Evolutionary conservation across 2,329 filamentous ascomycete genomes (phyloP).

Genomic region (Rutstroemia sp.): DNA sequence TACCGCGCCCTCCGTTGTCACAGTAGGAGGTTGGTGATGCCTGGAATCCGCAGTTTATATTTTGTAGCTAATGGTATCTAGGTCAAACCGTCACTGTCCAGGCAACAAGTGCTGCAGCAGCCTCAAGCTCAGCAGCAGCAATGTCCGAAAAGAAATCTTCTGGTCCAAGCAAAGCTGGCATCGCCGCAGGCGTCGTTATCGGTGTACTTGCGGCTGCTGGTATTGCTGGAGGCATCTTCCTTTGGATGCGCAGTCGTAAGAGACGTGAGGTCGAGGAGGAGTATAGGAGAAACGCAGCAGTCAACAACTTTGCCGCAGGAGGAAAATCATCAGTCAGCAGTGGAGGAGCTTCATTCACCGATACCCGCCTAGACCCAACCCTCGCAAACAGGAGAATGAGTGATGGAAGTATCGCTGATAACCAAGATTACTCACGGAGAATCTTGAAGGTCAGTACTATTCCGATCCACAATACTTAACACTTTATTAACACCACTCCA

Average conservation of each 20-base stretch:
- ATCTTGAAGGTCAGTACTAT: constrained; percentile 73
- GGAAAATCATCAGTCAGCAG: constrained; percentile 55
- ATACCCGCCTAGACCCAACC: constrained; percentile 77
- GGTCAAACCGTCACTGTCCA: constrained; percentile 27
- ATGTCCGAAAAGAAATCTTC: constrained; percentile 2
- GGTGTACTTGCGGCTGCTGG: constrained; percentile 65
- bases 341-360: constrained; percentile 56
- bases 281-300: constrained; percentile 71
- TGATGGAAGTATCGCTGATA: constrained; percentile 93
- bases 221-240: constrained; percentile 60
- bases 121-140: constrained; percentile 5
- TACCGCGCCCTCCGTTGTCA: constrained; percentile 23
- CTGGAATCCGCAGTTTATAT: not conserved
- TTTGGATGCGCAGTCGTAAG: constrained; percentile 68
- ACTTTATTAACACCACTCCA: constrained; percentile 21
- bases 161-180: constrained; percentile 53
- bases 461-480: constrained; percentile 10
- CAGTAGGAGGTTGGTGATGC: constrained; percentile 13
- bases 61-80: not conserved
- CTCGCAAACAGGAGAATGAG: constrained; percentile 77
- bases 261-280: constrained; percentile 77
- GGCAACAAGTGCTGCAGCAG: constrained; percentile 12
- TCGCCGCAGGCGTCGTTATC: constrained; percentile 82
- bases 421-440: constrained; percentile 91
- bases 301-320: constrained; percentile 66